Evolutionary conservation across 139 green algal species (phyloP), one percentile per base, ranked within the genome.

Genomic region (Astrephomene gubernaculifera): DNA sequence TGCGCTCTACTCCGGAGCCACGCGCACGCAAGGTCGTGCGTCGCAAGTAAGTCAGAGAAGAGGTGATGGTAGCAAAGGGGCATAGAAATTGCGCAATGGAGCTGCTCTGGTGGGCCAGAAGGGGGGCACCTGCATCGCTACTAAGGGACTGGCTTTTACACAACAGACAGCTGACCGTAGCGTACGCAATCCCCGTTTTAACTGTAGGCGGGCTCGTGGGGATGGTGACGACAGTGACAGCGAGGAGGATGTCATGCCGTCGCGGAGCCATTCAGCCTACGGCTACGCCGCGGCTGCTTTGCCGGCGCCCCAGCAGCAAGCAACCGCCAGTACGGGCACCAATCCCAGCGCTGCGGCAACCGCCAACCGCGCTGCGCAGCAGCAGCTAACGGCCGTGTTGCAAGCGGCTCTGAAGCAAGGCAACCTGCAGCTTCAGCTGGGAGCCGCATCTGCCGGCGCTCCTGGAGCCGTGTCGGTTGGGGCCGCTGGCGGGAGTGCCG

Each of bases 151-250:
- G n/a, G n/a, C n/a, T n/a, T n/a, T n/a, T n/a, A n/a, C n/a, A n/a
- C n/a, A n/a, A n/a, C n/a, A n/a, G n/a, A n/a, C n/a, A n/a, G n/a
- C n/a, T n/a, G n/a, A n/a, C n/a, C n/a, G n/a, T n/a, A n/a, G n/a
- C n/a, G n/a, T n/a, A n/a, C n/a, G n/a, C n/a, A n/a, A n/a, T n/a
- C n/a, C n/a, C 57, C 21, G 8, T 67, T 7, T 52, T 35, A 17
- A 33, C 52, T 6, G 22, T 36, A 84, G 78, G 43, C 78, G 78
- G 2, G 17, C 35, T 6, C 54, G 76, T 2, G 76, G 44, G 35
- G 78, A 86, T 43, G 65, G 57, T n/a, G 39, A 49, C 17, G 64
- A 79, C 27, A 79, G n/a, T 5, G 79, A 86, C 67, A 86, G 79
- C 49, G 79, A 86, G 10, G 79, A 86, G 1, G 79, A 86, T 14